These are phyloP conservation scores for Prinsepia uniflora DNA, from an alignment of 306 rosid genomes.

Conservation along the genomic window DNA sequence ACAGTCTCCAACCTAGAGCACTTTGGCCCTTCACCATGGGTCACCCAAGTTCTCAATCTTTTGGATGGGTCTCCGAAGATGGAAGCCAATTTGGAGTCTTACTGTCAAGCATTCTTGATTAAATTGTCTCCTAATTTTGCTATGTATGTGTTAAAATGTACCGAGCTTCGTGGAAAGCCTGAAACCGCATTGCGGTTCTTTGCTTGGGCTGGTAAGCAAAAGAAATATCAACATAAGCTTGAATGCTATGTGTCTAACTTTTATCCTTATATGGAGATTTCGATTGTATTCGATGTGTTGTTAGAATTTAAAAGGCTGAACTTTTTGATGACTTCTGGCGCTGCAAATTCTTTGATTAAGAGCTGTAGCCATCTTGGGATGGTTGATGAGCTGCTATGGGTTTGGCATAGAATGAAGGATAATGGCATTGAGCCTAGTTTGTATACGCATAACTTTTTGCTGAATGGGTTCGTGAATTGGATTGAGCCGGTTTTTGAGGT, in stretches of 20 bases:
- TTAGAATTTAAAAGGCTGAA: slow-evolving; percentile 33
- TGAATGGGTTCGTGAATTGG: slow-evolving; percentile 70
- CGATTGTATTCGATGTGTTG: slow-evolving; percentile 21
- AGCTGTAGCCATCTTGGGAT: slow-evolving; percentile 56
- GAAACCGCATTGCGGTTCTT: slow-evolving; percentile 54
- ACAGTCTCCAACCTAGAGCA: slow-evolving; percentile 38
- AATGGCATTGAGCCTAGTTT: slow-evolving; percentile 56
- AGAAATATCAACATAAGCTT: slow-evolving; percentile 50
- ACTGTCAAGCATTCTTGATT: slow-evolving; percentile 51
- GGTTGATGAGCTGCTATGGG: slow-evolving; percentile 75
- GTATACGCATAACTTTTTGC: slow-evolving; percentile 49
- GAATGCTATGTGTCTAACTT: slow-evolving; percentile 60
- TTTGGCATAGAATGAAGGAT: slow-evolving; percentile 75
- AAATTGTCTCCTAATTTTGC: slow-evolving; percentile 70
- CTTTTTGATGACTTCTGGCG: slow-evolving; percentile 49
- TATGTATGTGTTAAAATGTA: slow-evolving; percentile 46
- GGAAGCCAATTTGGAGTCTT: slow-evolving; percentile 64
- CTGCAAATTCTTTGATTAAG: slow-evolving; percentile 57
- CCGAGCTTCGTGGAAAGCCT: slow-evolving; percentile 34
- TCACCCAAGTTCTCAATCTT: slow-evolving; percentile 53
- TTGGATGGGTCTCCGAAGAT: slow-evolving; percentile 54
- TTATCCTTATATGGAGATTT: slow-evolving; percentile 32
- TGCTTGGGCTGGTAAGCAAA: slow-evolving; percentile 59
- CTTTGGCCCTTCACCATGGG: slow-evolving; percentile 70
- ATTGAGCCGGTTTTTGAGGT: slow-evolving; percentile 56